These are phyloP conservation scores for Mortierella sp. DNA, from an alignment of 371 early-diverging fungal species.

Conservation along the genomic window DNA sequence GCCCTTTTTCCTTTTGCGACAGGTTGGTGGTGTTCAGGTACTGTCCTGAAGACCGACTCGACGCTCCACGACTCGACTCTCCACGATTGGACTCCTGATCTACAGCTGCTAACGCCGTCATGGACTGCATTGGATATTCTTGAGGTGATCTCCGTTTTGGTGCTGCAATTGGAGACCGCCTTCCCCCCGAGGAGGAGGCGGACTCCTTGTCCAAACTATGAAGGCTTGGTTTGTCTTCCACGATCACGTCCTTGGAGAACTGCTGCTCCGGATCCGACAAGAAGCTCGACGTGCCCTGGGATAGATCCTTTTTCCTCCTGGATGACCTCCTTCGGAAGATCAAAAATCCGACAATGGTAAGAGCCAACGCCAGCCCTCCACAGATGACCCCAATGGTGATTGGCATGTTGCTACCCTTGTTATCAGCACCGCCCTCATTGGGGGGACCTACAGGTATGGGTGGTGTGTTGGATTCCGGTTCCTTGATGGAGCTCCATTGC, in stretches of 20 bases:
- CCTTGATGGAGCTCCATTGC: slow-evolving; percentile 43
- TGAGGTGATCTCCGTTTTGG: slow-evolving; percentile 20
- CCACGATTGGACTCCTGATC: not conserved
- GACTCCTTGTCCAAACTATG: slow-evolving; percentile 22
- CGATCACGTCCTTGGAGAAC: slow-evolving; percentile 3
- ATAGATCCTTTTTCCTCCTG: slow-evolving; percentile 1
- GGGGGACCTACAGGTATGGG: not conserved
- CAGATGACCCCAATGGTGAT: slow-evolving; percentile 43
- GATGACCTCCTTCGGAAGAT: slow-evolving; percentile 18
- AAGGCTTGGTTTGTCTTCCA: slow-evolving; percentile 19
- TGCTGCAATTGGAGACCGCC: slow-evolving; percentile 17
- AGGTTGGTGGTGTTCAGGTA: slow-evolving; percentile 7
- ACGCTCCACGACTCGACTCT: slow-evolving; percentile 19
- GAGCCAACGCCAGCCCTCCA: slow-evolving; percentile 36
- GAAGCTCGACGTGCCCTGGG: slow-evolving; percentile 18
- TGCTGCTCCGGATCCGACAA: slow-evolving; percentile 18
- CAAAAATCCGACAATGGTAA: slow-evolving; percentile 35
- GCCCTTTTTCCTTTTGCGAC: slow-evolving; percentile 10
- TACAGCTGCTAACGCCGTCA: slow-evolving; percentile 13
- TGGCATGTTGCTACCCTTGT: slow-evolving; percentile 26
- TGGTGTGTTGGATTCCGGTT: not conserved
- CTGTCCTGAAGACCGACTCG: slow-evolving; percentile 33
- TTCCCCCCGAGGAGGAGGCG: slow-evolving; percentile 20
- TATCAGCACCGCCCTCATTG: not conserved
- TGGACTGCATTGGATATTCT: slow-evolving; percentile 35